Evolutionary conservation across 352 stramenopile genomes (phyloP).

Genomic region (Bremia lactucae): DNA sequence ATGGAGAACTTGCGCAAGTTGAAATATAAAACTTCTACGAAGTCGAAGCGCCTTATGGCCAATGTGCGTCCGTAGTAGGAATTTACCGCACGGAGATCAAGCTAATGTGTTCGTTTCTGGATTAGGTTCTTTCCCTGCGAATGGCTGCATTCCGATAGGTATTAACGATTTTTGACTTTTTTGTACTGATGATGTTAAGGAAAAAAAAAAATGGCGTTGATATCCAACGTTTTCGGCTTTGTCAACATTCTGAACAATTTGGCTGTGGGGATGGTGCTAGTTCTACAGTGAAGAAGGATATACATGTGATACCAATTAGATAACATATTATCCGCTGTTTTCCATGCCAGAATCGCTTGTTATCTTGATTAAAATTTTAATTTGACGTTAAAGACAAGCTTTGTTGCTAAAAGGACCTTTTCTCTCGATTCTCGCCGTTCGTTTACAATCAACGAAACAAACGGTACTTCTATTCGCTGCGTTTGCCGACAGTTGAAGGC

Average conservation of each 20-base stretch:
- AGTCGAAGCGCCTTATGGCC: conserved; percentile 54
- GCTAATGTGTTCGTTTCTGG: conserved; percentile 1
- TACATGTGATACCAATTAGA: no score
- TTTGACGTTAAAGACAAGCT: no score
- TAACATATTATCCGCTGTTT: no score
- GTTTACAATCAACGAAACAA: neutral
- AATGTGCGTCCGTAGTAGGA: conserved; percentile 27
- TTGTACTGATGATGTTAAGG: no score
- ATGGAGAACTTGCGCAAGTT: conserved; percentile 57
- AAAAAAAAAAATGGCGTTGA: no score
- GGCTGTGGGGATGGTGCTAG: no score
- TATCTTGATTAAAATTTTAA: no score
- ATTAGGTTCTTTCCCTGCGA: conserved; percentile 33
- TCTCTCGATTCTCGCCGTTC: neutral
- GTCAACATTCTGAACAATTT: no score
- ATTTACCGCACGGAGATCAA: neutral
- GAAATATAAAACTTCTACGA: conserved; percentile 35
- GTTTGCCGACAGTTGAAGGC: conserved; percentile 42
- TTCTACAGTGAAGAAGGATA: no score
- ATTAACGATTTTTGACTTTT: neutral
- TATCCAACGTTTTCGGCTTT: no score
- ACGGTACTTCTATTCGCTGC: conserved; percentile 17
- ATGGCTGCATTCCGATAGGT: conserved; percentile 29
- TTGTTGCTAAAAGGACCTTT: neutral
- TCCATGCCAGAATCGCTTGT: no score